These are phyloP conservation scores for Opeltia flavorubescens DNA, from an alignment of 495 filamentous ascomycete species.

Conservation along the genomic window DNA sequence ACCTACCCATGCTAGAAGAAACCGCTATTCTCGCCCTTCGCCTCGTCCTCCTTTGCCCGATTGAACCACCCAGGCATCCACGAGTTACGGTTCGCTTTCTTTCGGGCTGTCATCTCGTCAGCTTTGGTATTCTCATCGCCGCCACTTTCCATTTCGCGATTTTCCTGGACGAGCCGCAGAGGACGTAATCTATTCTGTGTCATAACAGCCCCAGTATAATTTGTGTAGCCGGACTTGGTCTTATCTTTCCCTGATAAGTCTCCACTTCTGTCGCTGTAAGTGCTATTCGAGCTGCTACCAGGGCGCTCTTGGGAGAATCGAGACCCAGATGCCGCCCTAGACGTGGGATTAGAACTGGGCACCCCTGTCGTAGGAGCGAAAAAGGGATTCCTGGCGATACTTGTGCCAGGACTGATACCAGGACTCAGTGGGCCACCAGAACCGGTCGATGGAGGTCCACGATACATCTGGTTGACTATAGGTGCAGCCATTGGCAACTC, in stretches of 20 bases:
- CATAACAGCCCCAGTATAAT: conserved; percentile 43
- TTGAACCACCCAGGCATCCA: conserved; percentile 33
- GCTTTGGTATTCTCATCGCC: conserved; percentile 20
- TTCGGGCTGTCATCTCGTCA: conserved; percentile 33
- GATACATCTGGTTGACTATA: conserved; percentile 77
- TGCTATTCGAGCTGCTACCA: conserved; percentile 43
- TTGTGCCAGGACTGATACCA: conserved; percentile 29
- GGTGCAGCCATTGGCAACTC: conserved; percentile 51
- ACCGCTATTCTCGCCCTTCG: background rate
- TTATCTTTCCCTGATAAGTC: conserved; percentile 25
- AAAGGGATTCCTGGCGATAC: conserved; percentile 34
- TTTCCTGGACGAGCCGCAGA: conserved; percentile 70
- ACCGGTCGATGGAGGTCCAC: conserved; percentile 39
- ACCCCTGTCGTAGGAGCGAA: conserved; percentile 27
- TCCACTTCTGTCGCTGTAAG: conserved; percentile 42
- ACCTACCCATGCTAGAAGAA: background rate
- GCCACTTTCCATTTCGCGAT: conserved; percentile 29
- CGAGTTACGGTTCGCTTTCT: conserved; percentile 45
- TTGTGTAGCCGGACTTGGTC: conserved; percentile 26
- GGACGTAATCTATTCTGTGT: conserved; percentile 72
- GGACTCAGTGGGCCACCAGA: conserved; percentile 43
- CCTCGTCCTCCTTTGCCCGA: background rate
- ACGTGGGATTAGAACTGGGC: conserved; percentile 28
- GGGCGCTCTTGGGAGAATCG: conserved; percentile 4
- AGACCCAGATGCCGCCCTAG: conserved; percentile 33